These are phyloP conservation scores for Brassica carinata DNA, from an alignment of 345 rosid species.

Conservation along the genomic window DNA sequence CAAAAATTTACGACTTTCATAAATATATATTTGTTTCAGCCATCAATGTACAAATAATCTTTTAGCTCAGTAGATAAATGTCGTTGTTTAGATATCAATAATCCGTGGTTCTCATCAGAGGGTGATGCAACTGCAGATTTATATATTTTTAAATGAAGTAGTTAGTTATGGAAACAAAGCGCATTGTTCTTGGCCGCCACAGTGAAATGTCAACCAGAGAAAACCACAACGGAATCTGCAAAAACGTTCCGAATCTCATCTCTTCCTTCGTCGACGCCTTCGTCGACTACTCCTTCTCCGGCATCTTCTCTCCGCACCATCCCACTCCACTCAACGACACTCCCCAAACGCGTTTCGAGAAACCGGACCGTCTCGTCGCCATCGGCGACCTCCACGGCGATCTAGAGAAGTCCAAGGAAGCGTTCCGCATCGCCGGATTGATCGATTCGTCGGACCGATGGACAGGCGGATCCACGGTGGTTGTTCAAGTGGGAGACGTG, in stretches of 20 bases:
- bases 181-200: neutral
- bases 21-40: no score
- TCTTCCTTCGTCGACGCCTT: slow-evolving; percentile 82
- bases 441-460: slow-evolving; percentile 64
- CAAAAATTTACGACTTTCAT: no score
- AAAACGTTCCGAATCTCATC: slow-evolving; percentile 49
- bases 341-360: slow-evolving; percentile 50
- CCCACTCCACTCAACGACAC: slow-evolving; percentile 25
- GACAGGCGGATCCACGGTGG: slow-evolving; percentile 74
- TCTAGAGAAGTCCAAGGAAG: slow-evolving; percentile 64
- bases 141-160: no score
- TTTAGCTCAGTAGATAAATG: no score
- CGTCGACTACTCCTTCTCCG: slow-evolving; percentile 73
- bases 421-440: slow-evolving; percentile 70
- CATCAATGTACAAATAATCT: no score
- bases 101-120: no score
- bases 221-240: slow-evolving; percentile 45
- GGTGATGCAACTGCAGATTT: no score
- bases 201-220: slow-evolving; percentile 41
- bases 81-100: no score
- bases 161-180: neutral
- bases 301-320: slow-evolving; percentile 54
- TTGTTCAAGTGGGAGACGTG: slow-evolving; percentile 87
- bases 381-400: slow-evolving; percentile 94
- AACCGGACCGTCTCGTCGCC: slow-evolving; percentile 70